These are phyloP conservation scores for Ramaria sp. DNA, from an alignment of 768 basidiomycete genomes.

Conservation along the genomic window DNA sequence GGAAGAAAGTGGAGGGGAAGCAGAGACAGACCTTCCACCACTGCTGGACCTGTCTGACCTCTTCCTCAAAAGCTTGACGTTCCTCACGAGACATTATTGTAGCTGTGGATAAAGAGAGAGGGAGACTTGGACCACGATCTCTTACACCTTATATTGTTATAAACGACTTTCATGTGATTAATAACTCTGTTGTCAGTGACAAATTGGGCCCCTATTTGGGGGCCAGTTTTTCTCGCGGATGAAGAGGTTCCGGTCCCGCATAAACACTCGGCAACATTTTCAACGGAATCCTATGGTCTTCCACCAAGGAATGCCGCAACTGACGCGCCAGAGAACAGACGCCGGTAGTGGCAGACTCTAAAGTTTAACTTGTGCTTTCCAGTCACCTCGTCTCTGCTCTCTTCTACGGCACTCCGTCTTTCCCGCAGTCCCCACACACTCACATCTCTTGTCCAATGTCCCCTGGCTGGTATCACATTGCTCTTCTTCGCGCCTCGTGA, in stretches of 20 bases:
- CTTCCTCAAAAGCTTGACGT: conserved; percentile 43
- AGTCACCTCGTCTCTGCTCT: too few species aligned
- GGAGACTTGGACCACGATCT: not conserved
- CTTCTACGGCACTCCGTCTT: not conserved
- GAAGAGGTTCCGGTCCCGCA: not conserved
- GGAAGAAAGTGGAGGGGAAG: not conserved
- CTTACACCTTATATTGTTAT: too few species aligned
- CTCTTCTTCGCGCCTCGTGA: too few species aligned
- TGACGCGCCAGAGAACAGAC: too few species aligned
- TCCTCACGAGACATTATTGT: not conserved
- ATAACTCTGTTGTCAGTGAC: not conserved
- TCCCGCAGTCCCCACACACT: too few species aligned
- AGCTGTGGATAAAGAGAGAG: not conserved
- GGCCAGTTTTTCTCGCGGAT: too few species aligned
- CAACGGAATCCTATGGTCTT: too few species aligned
- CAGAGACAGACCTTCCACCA: conserved; percentile 76
- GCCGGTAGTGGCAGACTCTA: too few species aligned
- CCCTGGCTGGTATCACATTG: not conserved
- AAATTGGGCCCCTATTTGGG: not conserved
- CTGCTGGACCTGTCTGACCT: conserved; percentile 76
- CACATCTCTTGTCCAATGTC: not conserved
- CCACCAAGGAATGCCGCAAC: too few species aligned
- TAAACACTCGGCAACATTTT: too few species aligned
- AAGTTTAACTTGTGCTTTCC: too few species aligned
- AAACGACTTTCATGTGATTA: not conserved